These are phyloP conservation scores for Starmerella ratchasimensis DNA, from an alignment of 805 yeast genomes.

Conservation along the genomic window DNA sequence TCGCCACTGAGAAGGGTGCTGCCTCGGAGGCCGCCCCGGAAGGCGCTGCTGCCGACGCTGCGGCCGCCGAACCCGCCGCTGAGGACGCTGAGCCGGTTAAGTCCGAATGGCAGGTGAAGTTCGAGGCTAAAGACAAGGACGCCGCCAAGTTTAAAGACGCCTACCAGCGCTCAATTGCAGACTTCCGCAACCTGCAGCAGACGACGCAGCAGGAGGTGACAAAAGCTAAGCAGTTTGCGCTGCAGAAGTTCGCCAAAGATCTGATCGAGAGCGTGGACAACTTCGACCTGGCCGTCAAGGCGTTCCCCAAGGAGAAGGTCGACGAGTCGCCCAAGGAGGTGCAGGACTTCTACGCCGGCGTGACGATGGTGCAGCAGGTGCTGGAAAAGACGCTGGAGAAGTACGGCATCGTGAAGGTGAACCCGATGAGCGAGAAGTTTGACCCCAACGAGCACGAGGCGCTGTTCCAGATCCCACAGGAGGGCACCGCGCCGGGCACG, in stretches of 20 bases:
- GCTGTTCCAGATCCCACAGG: conserved; percentile 72
- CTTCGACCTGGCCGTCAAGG: conserved; percentile 76
- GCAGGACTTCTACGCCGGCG: conserved; percentile 70
- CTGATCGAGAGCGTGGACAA: conserved; percentile 80
- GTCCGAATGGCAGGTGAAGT: conserved; percentile 36
- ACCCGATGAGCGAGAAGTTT: conserved; percentile 72
- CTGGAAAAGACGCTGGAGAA: conserved; percentile 68
- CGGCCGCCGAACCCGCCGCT: conserved; percentile 16
- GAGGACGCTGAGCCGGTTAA: conserved; percentile 15
- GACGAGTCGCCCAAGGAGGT: conserved; percentile 35
- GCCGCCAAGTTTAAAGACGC: conserved; percentile 70
- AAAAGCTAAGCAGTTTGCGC: conserved; percentile 78
- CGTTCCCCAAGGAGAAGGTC: conserved; percentile 29
- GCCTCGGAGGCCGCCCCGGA: conserved; percentile 12
- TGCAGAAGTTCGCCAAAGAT: conserved; percentile 84
- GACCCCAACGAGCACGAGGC: conserved; percentile 93
- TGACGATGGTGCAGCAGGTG: conserved; percentile 74
- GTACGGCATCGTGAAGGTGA: conserved; percentile 69
- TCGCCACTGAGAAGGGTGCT: conserved; percentile 2
- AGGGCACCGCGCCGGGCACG: conserved; percentile 82
- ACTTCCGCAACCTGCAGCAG: conserved; percentile 83
- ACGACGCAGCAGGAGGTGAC: conserved; percentile 76
- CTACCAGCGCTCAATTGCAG: conserved; percentile 73
- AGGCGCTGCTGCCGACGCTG: conserved; percentile 20
- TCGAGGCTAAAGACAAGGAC: conserved; percentile 44